These are phyloP conservation scores for Pseudogymnoascus sp. DNA, from an alignment of 2,329 filamentous ascomycete genomes.

Conservation along the genomic window DNA sequence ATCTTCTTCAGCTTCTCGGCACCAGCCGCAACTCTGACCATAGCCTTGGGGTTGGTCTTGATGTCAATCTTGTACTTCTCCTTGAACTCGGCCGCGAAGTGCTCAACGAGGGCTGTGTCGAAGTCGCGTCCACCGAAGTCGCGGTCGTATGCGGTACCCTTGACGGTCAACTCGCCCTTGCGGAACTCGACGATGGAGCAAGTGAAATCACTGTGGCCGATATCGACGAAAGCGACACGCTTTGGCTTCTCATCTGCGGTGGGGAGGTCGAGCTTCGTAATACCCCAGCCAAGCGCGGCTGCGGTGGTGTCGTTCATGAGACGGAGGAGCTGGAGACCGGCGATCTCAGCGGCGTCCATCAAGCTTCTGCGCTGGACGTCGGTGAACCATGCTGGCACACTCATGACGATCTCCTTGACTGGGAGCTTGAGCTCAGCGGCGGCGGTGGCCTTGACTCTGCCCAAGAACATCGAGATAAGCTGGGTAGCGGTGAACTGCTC, in stretches of 20 bases:
- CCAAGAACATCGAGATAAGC: constrained; percentile 89
- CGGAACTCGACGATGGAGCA: constrained; percentile 90
- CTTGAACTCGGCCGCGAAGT: constrained; percentile 93
- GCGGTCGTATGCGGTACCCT: constrained; percentile 84
- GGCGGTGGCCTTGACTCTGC: constrained; percentile 86
- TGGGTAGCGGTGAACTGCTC: constrained; percentile 91
- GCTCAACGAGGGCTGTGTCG: constrained; percentile 88
- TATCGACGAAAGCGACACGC: constrained; percentile 84
- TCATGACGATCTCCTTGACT: constrained; percentile 88
- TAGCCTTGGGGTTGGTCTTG: constrained; percentile 78
- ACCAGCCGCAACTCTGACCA: constrained; percentile 74
- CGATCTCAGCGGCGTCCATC: constrained; percentile 86
- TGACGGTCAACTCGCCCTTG: constrained; percentile 92
- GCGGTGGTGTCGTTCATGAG: constrained; percentile 98
- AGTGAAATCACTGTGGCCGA: constrained; percentile 95
- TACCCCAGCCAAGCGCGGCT: constrained; percentile 90
- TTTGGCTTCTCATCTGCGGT: constrained; percentile 82
- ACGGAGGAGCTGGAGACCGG: constrained; percentile 83
- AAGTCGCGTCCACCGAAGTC: constrained; percentile 98
- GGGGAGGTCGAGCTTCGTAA: constrained; percentile 93
- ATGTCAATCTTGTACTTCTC: constrained; percentile 98
- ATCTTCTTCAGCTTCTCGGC: constrained; percentile 99
- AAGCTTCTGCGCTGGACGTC: constrained; percentile 84
- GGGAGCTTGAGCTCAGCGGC: constrained; percentile 80
- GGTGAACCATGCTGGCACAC: constrained; percentile 94